Evolutionary conservation across 805 yeast genomes (phyloP).

Genomic region (Candida golubevii): DNA sequence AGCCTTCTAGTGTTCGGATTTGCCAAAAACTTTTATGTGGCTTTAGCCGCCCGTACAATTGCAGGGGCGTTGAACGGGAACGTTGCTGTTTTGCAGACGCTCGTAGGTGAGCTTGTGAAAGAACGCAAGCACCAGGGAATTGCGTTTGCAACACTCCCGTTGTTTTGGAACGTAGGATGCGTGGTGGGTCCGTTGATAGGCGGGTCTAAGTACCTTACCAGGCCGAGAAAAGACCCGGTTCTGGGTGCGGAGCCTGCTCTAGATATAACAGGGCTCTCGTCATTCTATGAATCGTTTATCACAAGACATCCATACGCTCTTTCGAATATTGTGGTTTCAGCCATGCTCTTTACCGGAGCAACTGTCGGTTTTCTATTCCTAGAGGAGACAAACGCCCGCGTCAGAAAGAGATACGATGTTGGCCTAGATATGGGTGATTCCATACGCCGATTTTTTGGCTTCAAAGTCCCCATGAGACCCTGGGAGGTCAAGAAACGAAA

Average conservation of each 20-base stretch:
- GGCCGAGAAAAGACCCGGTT: slow-evolving; percentile 15
- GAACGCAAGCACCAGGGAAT: slow-evolving; percentile 29
- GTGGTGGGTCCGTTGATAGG: slow-evolving; percentile 33
- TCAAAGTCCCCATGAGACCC: slow-evolving; percentile 24
- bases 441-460: slow-evolving; percentile 24
- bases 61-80: slow-evolving; percentile 31
- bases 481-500: slow-evolving; percentile 19
- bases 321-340: slow-evolving; percentile 33
- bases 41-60: slow-evolving; percentile 24
- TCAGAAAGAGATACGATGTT: slow-evolving; percentile 27
- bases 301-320: slow-evolving; percentile 35
- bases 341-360: slow-evolving; percentile 23
- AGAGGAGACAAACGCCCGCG: slow-evolving; percentile 33
- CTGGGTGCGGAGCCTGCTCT: neutral
- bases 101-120: slow-evolving; percentile 30
- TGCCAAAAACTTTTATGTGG: slow-evolving; percentile 24
- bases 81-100: slow-evolving; percentile 27
- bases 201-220: slow-evolving; percentile 26
- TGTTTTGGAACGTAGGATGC: slow-evolving; percentile 30
- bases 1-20: slow-evolving; percentile 28
- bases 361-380: slow-evolving; percentile 31
- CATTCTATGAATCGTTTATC: slow-evolving; percentile 26
- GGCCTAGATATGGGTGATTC: slow-evolving; percentile 34
- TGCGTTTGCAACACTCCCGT: slow-evolving; percentile 29
- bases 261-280: neutral